phyloP scores from a whole-genome alignment of 306 rosid species.

The Adenanthera pavonina region DNA sequence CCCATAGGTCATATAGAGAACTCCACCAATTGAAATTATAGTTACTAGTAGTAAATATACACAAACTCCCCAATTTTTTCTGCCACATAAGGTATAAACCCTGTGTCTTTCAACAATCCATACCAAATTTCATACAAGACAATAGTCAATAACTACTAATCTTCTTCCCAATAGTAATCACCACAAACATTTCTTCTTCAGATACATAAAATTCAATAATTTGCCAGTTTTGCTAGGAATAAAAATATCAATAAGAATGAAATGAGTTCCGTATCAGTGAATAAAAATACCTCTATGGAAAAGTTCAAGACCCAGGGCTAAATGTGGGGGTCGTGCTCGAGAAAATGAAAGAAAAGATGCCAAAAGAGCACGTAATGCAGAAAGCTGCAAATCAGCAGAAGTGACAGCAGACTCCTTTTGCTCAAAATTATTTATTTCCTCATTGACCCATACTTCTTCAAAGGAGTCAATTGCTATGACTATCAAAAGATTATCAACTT shows the following conservation, averaged over 20 bases:
- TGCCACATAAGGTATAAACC: constrained; percentile 1
- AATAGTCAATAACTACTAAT: constrained; percentile 1
- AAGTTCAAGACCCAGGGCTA: constrained; percentile 87
- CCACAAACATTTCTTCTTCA: constrained; percentile 6
- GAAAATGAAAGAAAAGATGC: constrained; percentile 79
- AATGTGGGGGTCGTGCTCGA: constrained; percentile 59
- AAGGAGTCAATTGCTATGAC: constrained; percentile 56
- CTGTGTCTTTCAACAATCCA: background rate
- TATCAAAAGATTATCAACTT: constrained; percentile 69
- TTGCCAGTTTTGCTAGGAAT: constrained; percentile 10
- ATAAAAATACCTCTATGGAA: constrained; percentile 70
- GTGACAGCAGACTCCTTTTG: constrained; percentile 50
- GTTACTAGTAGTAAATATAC: background rate
- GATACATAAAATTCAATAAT: constrained; percentile 4
- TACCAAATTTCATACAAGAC: background rate
- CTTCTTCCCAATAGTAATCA: background rate
- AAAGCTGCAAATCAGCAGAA: constrained; percentile 70
- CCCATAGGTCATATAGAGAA: background rate
- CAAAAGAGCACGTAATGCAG: constrained; percentile 76
- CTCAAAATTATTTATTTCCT: constrained; percentile 53
- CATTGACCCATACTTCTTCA: constrained; percentile 53
- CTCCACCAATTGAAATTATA: background rate
- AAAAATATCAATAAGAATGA: constrained; percentile 24
- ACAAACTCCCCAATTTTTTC: background rate
- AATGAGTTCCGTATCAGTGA: constrained; percentile 9